phyloP scores from a whole-genome alignment of 2,329 filamentous ascomycete species.

The Penicillium sclerotiorum region DNA sequence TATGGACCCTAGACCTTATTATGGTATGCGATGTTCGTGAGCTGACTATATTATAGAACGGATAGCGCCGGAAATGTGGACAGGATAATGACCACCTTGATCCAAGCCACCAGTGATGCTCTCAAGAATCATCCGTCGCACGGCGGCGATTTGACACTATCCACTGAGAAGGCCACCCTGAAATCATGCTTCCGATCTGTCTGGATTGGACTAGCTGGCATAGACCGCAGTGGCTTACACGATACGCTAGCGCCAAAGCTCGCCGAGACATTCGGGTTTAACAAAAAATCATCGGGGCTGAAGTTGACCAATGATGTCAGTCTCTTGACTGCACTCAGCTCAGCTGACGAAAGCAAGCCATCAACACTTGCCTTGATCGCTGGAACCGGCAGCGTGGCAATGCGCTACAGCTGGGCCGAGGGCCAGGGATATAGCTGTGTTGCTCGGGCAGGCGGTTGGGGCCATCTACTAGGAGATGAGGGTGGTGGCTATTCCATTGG shows the following conservation, averaged over 20 bases:
- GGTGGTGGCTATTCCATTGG: slow-evolving; percentile 48
- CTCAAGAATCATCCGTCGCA: slow-evolving; percentile 11
- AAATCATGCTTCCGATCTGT: slow-evolving; percentile 30
- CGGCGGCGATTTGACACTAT: not conserved
- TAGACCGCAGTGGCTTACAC: slow-evolving; percentile 39
- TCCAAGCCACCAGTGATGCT: slow-evolving; percentile 21
- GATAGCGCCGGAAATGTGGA: slow-evolving; percentile 21
- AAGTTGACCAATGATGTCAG: slow-evolving; percentile 46
- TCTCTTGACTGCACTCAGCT: slow-evolving; percentile 36
- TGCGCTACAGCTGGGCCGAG: slow-evolving; percentile 35
- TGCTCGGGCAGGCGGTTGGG: slow-evolving; percentile 49
- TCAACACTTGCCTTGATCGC: slow-evolving; percentile 44
- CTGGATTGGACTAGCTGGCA: slow-evolving; percentile 47
- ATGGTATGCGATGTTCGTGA: no score
- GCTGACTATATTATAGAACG: slow-evolving; percentile 14
- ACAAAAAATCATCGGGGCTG: slow-evolving; percentile 20
- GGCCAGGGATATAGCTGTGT: slow-evolving; percentile 26
- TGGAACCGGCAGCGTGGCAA: slow-evolving; percentile 49
- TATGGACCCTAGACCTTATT: slow-evolving; percentile 25
- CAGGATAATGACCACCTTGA: slow-evolving; percentile 30
- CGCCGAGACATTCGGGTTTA: slow-evolving; percentile 30
- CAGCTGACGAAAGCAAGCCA: slow-evolving; percentile 8
- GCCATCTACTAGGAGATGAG: slow-evolving; percentile 48
- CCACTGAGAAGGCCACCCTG: slow-evolving; percentile 8
- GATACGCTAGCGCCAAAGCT: slow-evolving; percentile 31